phyloP scores from a whole-genome alignment of 495 filamentous ascomycete species.

The Daldinia vernicosa region DNA sequence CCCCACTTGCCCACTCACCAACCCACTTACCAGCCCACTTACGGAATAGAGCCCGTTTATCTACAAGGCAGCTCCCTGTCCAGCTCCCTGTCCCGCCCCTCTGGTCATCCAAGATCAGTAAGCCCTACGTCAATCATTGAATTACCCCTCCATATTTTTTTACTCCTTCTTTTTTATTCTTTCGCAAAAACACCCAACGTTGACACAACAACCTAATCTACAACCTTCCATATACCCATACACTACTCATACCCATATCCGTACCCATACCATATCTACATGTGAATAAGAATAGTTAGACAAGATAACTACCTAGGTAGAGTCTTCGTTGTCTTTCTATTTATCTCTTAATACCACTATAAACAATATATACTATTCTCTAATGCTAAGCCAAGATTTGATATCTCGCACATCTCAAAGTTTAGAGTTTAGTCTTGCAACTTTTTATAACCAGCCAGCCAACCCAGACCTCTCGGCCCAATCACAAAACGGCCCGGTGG shows the following conservation, averaged over 20 bases:
- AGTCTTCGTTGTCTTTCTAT: not conserved
- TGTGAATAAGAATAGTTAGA: not conserved
- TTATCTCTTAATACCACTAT: not conserved
- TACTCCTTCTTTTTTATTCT: slow-evolving; percentile 11
- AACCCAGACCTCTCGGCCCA: slow-evolving; percentile 10
- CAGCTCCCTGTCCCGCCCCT: slow-evolving; percentile 39
- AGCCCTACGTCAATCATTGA: slow-evolving; percentile 40
- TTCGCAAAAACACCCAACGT: slow-evolving; percentile 13
- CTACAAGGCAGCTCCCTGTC: slow-evolving; percentile 31
- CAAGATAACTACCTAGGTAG: not conserved
- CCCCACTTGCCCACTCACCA: slow-evolving; percentile 13
- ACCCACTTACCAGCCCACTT: slow-evolving; percentile 8
- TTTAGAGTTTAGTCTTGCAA: not conserved
- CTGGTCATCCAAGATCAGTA: slow-evolving; percentile 36
- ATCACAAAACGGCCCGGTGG: slow-evolving; percentile 16
- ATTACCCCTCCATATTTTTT: slow-evolving; percentile 31
- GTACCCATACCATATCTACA: not conserved
- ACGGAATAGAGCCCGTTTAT: slow-evolving; percentile 12
- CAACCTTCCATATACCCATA: slow-evolving; percentile 1
- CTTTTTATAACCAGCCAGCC: slow-evolving; percentile 7
- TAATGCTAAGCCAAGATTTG: slow-evolving; percentile 13
- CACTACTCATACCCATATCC: no score
- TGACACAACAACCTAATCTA: slow-evolving; percentile 10
- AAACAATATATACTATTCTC: not conserved
- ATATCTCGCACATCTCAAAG: slow-evolving; percentile 18